Evolutionary conservation across 495 filamentous ascomycete species (phyloP), one percentile per base, ranked within the genome.

Genomic region (Stereocaulon alpinum): DNA sequence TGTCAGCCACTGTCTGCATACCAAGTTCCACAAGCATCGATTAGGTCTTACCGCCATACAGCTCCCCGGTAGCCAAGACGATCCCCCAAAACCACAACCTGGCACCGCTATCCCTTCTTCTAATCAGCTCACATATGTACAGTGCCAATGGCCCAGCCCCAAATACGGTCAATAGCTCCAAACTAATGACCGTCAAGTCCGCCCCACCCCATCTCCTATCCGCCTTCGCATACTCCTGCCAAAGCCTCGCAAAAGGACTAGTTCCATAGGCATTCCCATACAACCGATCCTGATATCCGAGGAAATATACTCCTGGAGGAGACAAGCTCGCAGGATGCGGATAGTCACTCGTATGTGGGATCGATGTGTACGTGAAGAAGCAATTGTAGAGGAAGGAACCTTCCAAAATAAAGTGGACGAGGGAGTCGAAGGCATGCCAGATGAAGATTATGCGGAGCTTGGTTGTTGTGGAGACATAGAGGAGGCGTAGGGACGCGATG

Each of bases 141-240:
- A 81, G 64, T 10, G 88, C 87, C 50, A 90, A 72, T 48, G 87
- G 86, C 0, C 87, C 90, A 9, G 81, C 91, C 17, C 86, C 71
- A 53, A 89, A 73, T 1, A 96, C 92, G 1, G 92, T 97, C 64
- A 96, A 70, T 6, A 96, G 65, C 74, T 97, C 92, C 60, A 97
- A 71, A 49, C 82, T 86, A 40, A 97, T 77, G 51, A 95, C 84
- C 11, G 80, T 82, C 62, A 91, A 56, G 69, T 97, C 92, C 10
- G 84, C 84, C 7, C 77, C 82, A 0, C 77, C 89, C 92, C 92
- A 97, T 60, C 92, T 74, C 58, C 69, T 71, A 67, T 97, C 92
- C 1, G 92, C 92, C 72, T 86, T 84, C 17, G 86, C 91, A 70
- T 97, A 97, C 68, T 95, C 90, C 77, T 89, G 86, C 92, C 92